Evolutionary conservation across 257 asterid species (phyloP), one percentile per base, ranked within the genome.

Genomic region (Capsicum baccatum): DNA sequence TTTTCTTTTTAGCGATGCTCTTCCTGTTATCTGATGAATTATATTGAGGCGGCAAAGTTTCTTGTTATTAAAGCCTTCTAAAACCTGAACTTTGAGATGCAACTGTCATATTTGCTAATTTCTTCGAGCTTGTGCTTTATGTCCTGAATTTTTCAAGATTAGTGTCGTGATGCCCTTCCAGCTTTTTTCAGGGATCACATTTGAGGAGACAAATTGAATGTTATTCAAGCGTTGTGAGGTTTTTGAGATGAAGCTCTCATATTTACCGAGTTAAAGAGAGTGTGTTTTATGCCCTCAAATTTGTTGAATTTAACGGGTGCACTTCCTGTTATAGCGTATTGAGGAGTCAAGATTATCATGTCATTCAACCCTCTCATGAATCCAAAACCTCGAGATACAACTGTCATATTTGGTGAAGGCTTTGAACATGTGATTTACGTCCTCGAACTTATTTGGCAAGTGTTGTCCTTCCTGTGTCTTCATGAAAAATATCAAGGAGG

Each of bases 61-160:
- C 60, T 10, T 19, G 7, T n/a, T 21, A 13, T 52, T 21, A 12
- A 33, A 21, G 47, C 47, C 19, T 21, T 0, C 21, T 13, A 47
- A 21, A 74, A 50, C 19, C 47, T 74, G 62, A 74, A 74, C 62
- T 21, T 19, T 3, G 19, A 50, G 44, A 21, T 7, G 13, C 19
- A 50, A 9, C 62, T 12, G 62, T 74, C 1, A 10, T 50, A 21
- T 74, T 63, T 84, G 26, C 47, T 50, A 57, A 52, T 81, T 55
- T 37, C 70, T 60, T 47, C 79, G 62, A 74, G n/a, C 7, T 50
- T 74, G 62, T 74, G 62, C 47, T 21, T 74, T 13, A 11, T 74
- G 42, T 12, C 60, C 60, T 74, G 60, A 48, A 74, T 48, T 21
- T 52, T 12, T 21, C 7, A 74, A 8, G 62, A 76, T 5, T 39